phyloP scores from a whole-genome alignment of 1,284 basidiomycete genomes.

The Puccinia polysora region DNA sequence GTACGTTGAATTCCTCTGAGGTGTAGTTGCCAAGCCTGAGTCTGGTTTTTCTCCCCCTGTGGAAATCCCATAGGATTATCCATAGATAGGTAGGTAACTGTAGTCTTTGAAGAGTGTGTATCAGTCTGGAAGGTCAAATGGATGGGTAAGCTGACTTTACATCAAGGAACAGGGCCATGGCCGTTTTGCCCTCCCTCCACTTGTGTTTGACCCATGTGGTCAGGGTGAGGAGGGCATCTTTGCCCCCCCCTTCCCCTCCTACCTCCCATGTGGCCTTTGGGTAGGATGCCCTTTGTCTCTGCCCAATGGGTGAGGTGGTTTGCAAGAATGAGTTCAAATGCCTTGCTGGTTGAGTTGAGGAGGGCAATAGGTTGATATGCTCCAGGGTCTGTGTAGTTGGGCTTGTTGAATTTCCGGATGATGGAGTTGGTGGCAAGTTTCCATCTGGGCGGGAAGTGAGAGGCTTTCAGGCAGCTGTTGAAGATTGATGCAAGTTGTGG shows the following conservation, averaged over 20 bases:
- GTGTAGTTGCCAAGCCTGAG: neutral
- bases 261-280: neutral
- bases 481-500: neutral
- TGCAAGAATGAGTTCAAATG: neutral
- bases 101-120: neutral
- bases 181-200: neutral
- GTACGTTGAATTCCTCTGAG: neutral
- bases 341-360: neutral
- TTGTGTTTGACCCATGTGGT: neutral
- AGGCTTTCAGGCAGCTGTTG: neutral
- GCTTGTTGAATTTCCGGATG: neutral
- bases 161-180: neutral
- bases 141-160: constrained; percentile 8
- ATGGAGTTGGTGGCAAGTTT: neutral
- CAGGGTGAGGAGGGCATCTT: neutral
- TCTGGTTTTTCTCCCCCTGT: neutral
- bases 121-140: neutral
- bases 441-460: neutral
- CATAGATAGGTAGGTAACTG: neutral
- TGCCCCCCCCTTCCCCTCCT: neutral
- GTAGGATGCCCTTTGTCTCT: neutral
- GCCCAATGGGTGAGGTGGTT: neutral
- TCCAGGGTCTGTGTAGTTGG: neutral
- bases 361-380: constrained; percentile 8
- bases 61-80: neutral